A percentile compares a stretch with the other conserved stretches of the same genome.
Conservation (phyloP, 345 rosid genomes). For the Balakata baccata region DNA sequence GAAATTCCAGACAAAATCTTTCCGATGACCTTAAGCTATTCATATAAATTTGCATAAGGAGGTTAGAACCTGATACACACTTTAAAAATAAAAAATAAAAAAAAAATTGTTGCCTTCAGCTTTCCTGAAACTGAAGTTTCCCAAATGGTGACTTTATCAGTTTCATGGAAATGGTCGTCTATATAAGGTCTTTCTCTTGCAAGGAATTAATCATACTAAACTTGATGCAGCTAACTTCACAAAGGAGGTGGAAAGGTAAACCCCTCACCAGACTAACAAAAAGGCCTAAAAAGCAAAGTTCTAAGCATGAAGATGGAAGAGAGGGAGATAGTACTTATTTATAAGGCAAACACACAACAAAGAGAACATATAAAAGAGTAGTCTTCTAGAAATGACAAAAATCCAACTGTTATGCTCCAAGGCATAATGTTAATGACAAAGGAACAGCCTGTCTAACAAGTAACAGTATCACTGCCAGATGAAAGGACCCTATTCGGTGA, state of each 20-base stretch:
- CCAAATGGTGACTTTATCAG: neutral
- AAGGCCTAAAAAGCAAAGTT: neutral
- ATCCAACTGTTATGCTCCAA: neutral
- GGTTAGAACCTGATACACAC: neutral
- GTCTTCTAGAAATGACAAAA: neutral
- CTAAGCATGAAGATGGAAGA: neutral
- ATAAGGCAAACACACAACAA: too few species aligned
- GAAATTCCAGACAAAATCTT: neutral
- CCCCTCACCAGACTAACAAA: neutral
- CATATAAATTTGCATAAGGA: neutral
- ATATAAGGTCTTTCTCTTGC: neutral
- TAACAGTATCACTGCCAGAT: neutral
- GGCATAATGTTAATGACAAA: neutral
- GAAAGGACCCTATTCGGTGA: neutral
- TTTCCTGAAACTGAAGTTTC: neutral
- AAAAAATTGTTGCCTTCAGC: neutral
- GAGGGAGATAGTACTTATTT: too few species aligned
- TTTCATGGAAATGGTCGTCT: too few species aligned
- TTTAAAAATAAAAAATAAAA: neutral
- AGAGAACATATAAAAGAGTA: neutral
- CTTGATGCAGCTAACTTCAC: neutral
- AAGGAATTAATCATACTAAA: neutral
- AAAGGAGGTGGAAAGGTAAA: neutral
- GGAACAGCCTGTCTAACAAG: neutral
- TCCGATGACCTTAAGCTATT: neutral